Evolutionary conservation across 352 stramenopile genomes (phyloP).

Genomic region (Phytophthora pini): DNA sequence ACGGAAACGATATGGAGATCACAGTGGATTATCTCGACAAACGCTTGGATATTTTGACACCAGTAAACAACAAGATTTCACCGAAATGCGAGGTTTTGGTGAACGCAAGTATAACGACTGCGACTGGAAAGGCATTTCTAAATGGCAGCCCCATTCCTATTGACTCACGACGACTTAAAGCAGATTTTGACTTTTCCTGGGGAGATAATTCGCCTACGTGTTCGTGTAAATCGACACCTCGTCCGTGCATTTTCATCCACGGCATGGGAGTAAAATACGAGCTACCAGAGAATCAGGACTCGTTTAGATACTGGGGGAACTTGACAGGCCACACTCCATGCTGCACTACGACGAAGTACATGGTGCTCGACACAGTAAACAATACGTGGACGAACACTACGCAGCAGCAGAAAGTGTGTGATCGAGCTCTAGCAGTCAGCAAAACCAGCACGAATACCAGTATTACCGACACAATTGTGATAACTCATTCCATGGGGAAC

Average conservation of each 20-base stretch:
- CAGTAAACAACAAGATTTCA: neutral
- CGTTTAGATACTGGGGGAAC: slow-evolving; percentile 18
- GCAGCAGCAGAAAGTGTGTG: slow-evolving; percentile 40
- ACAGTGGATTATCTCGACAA: slow-evolving; percentile 2
- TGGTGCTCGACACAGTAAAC: slow-evolving; percentile 38
- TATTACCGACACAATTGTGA: slow-evolving; percentile 28
- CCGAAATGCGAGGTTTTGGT: neutral
- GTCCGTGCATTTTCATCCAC: slow-evolving; percentile 28
- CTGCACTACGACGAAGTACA: slow-evolving; percentile 32
- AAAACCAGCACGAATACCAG: slow-evolving; percentile 14
- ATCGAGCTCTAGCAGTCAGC: slow-evolving; percentile 29
- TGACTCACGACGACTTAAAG: slow-evolving; percentile 2
- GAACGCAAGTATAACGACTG: neutral
- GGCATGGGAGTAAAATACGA: slow-evolving; percentile 12
- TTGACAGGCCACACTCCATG: slow-evolving; percentile 24
- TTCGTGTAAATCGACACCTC: slow-evolving; percentile 14
- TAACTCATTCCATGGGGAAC: slow-evolving; percentile 33
- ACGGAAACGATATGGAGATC: slow-evolving; percentile 19
- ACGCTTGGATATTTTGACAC: slow-evolving; percentile 4
- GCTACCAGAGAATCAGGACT: slow-evolving; percentile 13
- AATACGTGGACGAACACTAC: slow-evolving; percentile 32
- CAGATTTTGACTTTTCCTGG: slow-evolving; percentile 15
- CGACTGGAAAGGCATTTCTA: slow-evolving; percentile 2
- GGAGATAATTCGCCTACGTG: slow-evolving; percentile 5
- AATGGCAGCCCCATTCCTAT: neutral